Evolutionary conservation across 805 yeast genomes (phyloP).

Genomic region (Yarrowia sp.): DNA sequence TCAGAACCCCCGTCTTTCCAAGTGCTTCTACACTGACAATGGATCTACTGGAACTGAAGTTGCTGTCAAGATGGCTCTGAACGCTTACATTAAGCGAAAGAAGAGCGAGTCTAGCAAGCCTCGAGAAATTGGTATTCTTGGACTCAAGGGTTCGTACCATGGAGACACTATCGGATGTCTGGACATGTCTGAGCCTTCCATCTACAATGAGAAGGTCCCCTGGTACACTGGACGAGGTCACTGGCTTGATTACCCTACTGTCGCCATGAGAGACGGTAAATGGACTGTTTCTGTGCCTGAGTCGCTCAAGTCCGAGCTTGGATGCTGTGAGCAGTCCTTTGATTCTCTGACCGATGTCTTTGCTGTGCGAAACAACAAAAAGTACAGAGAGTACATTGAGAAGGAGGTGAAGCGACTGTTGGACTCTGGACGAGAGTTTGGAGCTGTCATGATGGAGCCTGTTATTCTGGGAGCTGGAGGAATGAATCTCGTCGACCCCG

Average conservation of each 20-base stretch:
- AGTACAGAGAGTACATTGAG: conserved; percentile 41
- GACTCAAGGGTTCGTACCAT: conserved; percentile 45
- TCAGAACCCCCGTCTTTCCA: conserved; percentile 41
- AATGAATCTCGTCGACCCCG: conserved; percentile 45
- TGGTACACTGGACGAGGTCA: conserved; percentile 45
- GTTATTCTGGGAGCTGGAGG: conserved; percentile 47
- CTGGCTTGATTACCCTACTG: conserved; percentile 46
- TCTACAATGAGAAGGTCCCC: conserved; percentile 44
- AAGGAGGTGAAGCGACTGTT: conserved; percentile 37
- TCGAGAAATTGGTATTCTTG: conserved; percentile 42
- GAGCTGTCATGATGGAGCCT: conserved; percentile 46
- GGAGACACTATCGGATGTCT: conserved; percentile 47
- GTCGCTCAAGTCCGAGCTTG: conserved; percentile 33
- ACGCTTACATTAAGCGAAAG: conserved; percentile 40
- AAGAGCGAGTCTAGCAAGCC: conserved; percentile 33
- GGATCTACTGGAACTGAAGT: conserved; percentile 47
- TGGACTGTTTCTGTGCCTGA: conserved; percentile 44
- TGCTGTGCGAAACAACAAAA: conserved; percentile 39
- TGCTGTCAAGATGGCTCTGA: conserved; percentile 46
- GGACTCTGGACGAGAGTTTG: conserved; percentile 43
- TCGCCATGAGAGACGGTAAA: conserved; percentile 42
- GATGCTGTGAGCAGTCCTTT: conserved; percentile 35
- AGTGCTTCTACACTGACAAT: conserved; percentile 46
- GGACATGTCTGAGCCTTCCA: conserved; percentile 46
- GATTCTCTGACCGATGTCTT: conserved; percentile 40